Evolutionary conservation across 768 basidiomycete species (phyloP), one percentile per base, ranked within the genome.

Genomic region (Polyporus arcularius): DNA sequence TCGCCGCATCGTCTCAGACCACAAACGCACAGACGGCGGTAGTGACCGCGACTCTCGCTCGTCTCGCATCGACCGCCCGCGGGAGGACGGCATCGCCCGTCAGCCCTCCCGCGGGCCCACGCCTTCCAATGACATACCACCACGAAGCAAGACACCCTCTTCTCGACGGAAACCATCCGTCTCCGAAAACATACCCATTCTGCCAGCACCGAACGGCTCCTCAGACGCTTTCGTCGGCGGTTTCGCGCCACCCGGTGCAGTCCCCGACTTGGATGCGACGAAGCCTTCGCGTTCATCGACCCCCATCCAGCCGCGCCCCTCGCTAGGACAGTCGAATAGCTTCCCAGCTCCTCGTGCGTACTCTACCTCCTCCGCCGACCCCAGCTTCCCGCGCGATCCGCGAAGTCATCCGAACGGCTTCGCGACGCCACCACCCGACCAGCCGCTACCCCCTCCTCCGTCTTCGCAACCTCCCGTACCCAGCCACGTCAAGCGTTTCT

Each of bases 401-500:
- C 55, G 56, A 31, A 46, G 57, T 32, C 64, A 60, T 12, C 52
- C 50, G 32, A 67, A 58, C 47, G 62, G 64, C 46, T 45, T 57
- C 38, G 62, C 53, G 16, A 58, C 55, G 40, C 55, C 47, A 41
- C 53, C 11, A 42, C 50, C 41, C 21, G n/a, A 43, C 12, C 49
- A 21, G 58, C 53, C 49, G 45, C 32, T 58, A 54, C 51, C 52
- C 30, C 35, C 40, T 18, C 30, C 42, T 7, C 67, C 60, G 8
- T 42, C 50, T 38, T 60, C 63, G 4, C 67, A 66, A 14, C 53
- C 62, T 12, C 62, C 62, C 14, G 70, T 71, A 1, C 92, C 91
- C 5, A 73, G 89, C 6, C 83, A 77, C 55, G 84, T 93, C 43
- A 91, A 88, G 68, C 85, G 92, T 8, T 94, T 89, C 69, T 91